Base-by-base conservation (phyloP, 2,329 filamentous ascomycete genomes). In the Aphanocladium album region DNA sequence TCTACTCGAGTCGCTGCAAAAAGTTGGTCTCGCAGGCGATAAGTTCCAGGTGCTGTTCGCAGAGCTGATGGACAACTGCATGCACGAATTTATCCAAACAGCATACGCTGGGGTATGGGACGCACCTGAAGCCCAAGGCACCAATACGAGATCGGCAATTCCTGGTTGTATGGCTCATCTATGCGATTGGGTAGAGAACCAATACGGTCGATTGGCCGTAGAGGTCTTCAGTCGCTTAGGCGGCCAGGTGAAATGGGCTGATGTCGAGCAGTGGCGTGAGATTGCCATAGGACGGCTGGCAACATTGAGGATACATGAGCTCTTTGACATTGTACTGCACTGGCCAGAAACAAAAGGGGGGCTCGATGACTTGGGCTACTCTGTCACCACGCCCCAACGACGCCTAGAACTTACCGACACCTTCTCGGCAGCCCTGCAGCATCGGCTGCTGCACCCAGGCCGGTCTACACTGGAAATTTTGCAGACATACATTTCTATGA, bases 401-500 rank as follows among this genome's bases (percentile, higher is more conserved):
- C 87, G 91, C 56, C 77, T 89, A 21, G 81, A 89, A 65, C 79
- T 95, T 11, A 91, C 89, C 1, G 82, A 85, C 46, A 81, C 80
- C 41, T 93, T 93, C 71, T 84, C 87, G 1, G 77, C 80, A 9
- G 82, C 87, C 12, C 73, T 93, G 19, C 84, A 86, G 61, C 81
- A 78, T 57, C 83, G 88, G 16, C 75, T 96, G 8, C 77, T 95
- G 12, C 89, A 93, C 68, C 87, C 90, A 1, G 90, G 89, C 2
- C 82, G 88, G 45, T 91, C 89, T 19, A 93, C 90, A 1, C 80
- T 89, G 3, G 85, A 90, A 63, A 91, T 93, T 37, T 72, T 93
- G 54, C 86, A 87, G 66, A 86, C 89, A 2, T 93, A 93, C 72
- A 90, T 93, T 62, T 86, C 84, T 64, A 88, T 93, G 76, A 93